phyloP scores from a whole-genome alignment of 768 basidiomycete species.

The Serpula lacrymans region DNA sequence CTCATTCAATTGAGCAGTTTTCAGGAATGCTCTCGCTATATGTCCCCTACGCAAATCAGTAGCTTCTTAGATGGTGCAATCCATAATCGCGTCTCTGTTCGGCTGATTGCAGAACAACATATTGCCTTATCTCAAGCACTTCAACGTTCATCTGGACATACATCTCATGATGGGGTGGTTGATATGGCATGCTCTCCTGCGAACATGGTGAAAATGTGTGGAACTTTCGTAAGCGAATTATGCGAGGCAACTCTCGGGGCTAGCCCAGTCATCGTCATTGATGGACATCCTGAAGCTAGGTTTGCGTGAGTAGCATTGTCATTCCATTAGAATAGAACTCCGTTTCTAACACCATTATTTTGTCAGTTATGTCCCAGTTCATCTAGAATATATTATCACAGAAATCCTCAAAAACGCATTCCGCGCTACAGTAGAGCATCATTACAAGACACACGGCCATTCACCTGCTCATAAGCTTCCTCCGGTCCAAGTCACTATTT shows the following conservation, averaged over 20 bases:
- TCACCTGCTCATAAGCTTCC: conserved; percentile 41
- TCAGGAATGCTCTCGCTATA: conserved; percentile 81
- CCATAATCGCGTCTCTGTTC: conserved; percentile 81
- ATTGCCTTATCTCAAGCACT: conserved; percentile 77
- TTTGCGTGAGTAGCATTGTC: conserved; percentile 61
- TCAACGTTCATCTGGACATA: conserved; percentile 16
- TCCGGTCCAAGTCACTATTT: conserved; percentile 70
- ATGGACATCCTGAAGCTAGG: conserved; percentile 66
- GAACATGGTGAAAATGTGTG: conserved; percentile 74
- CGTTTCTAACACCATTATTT: conserved; percentile 10
- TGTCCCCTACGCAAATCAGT: conserved; percentile 76
- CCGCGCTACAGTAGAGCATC: conserved; percentile 81
- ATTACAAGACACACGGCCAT: conserved; percentile 41
- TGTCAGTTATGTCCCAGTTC: conserved; percentile 79
- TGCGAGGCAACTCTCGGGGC: conserved; percentile 82
- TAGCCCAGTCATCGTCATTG: conserved; percentile 62
- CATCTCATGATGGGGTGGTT: conserved; percentile 66
- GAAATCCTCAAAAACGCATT: conserved; percentile 91
- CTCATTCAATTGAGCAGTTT: conserved; percentile 47
- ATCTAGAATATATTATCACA: conserved; percentile 88
- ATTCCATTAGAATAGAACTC: not conserved
- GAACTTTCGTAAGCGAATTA: conserved; percentile 78
- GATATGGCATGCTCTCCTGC: conserved; percentile 69
- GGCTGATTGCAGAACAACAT: conserved; percentile 89
- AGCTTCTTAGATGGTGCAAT: conserved; percentile 82